Conservation (phyloP, 148 eudicot species). For the Camellia japonica region DNA sequence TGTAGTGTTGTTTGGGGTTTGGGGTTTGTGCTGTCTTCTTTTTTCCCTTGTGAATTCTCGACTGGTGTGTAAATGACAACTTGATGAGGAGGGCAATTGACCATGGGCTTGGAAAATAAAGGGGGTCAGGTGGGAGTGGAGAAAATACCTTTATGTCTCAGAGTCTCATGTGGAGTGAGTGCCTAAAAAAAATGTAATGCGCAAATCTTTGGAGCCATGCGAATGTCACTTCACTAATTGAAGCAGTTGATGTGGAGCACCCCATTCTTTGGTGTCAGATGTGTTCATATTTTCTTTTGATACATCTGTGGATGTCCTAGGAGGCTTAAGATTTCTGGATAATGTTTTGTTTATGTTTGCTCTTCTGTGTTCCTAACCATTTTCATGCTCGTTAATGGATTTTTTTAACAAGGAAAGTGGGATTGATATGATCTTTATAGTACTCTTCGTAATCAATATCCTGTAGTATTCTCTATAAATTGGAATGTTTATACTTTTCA, state of each 20-base stretch:
- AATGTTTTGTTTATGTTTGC: not conserved
- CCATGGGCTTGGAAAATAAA: not conserved
- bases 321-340: not conserved
- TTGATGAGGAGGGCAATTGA: not conserved
- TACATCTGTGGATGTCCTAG: not conserved
- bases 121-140: not conserved
- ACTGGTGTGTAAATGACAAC: not conserved
- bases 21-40: not conserved
- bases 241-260: not conserved
- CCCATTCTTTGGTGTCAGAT: not conserved
- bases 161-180: not conserved
- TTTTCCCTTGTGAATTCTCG: not conserved
- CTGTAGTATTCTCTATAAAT: not conserved
- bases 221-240: slow-evolving; percentile 6
- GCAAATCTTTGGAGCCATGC: not conserved
- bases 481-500: not conserved
- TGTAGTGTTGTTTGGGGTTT: not conserved
- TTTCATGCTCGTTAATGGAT: not conserved
- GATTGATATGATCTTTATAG: not conserved
- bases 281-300: not conserved
- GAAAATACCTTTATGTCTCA: not conserved
- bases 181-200: not conserved
- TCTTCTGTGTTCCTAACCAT: not conserved
- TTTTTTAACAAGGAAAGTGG: not conserved
- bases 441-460: not conserved